Percentiles rank a stretch among this genome's conserved stretches.
These are phyloP conservation scores for Phalaenopsis hybrid DNA, from an alignment of 116 monocot genomes.

Conservation along the genomic window DNA sequence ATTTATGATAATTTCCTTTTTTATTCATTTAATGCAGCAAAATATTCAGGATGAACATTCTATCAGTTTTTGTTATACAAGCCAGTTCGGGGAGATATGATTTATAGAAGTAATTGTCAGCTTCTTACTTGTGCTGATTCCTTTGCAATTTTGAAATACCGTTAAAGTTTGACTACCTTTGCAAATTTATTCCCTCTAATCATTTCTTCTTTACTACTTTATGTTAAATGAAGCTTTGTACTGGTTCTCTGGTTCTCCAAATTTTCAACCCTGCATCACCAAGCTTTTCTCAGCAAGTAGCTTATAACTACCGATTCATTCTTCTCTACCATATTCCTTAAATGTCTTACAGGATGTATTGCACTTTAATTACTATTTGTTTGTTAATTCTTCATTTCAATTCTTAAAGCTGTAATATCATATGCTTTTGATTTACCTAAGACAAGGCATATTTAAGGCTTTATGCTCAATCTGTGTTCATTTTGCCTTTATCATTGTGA, in stretches of 20 bases:
- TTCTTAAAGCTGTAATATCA: background rate
- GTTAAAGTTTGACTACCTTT: background rate
- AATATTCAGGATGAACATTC: background rate
- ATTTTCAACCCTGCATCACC: background rate
- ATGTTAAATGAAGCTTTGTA: background rate
- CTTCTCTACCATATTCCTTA: background rate
- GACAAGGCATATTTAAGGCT: background rate
- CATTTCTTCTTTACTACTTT: background rate
- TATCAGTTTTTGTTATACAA: background rate
- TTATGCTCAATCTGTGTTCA: background rate
- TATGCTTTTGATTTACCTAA: conserved; percentile 3
- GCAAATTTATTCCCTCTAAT: background rate
- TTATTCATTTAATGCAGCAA: background rate
- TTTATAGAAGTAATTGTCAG: background rate
- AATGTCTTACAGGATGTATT: background rate
- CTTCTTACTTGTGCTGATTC: background rate
- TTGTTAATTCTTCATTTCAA: background rate
- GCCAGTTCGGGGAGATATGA: background rate
- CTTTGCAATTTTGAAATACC: background rate
- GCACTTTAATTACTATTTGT: background rate
- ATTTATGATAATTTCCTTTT: background rate
- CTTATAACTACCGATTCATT: background rate
- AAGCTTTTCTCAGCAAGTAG: background rate
- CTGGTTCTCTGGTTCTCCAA: background rate
- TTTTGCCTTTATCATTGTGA: background rate